Evolutionary conservation across 1,284 basidiomycete species (phyloP).

Genomic region (Ustilago lituana): DNA sequence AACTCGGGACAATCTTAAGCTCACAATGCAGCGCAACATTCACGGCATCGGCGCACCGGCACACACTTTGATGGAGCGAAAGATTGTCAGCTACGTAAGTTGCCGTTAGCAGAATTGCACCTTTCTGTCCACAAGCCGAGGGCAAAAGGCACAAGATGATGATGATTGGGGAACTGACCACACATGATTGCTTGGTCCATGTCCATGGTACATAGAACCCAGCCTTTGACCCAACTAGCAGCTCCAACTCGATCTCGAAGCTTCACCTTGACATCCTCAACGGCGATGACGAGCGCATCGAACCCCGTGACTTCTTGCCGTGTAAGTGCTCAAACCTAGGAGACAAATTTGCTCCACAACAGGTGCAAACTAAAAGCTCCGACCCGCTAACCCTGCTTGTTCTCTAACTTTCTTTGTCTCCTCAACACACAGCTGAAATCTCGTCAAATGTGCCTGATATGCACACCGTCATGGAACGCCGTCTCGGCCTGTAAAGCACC

Average conservation of each 20-base stretch:
- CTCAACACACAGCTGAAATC: slow-evolving; percentile 40
- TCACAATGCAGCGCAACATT: slow-evolving; percentile 84
- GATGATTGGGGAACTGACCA: background rate
- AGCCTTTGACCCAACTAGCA: slow-evolving; percentile 28
- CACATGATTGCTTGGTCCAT: background rate
- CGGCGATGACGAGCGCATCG: slow-evolving; percentile 62
- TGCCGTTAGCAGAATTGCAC: no score
- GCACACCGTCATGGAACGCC: slow-evolving; percentile 46
- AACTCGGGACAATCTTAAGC: slow-evolving; percentile 86
- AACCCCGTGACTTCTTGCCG: slow-evolving; percentile 63
- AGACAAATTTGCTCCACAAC: no score
- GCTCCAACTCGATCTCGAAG: slow-evolving; percentile 47
- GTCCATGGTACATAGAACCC: slow-evolving; percentile 12
- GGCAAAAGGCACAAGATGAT: no score
- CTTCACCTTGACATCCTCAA: slow-evolving; percentile 65
- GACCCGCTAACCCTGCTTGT: slow-evolving; percentile 7
- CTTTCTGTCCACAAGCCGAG: no score
- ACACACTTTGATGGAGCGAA: slow-evolving; percentile 90
- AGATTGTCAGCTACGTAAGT: slow-evolving; percentile 80
- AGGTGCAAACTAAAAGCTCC: no score
- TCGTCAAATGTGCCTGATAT: slow-evolving; percentile 27
- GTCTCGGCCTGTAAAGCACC: slow-evolving; percentile 26
- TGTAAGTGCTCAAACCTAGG: no score
- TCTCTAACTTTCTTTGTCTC: no score
- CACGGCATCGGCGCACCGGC: slow-evolving; percentile 89